These are phyloP conservation scores for Populus tremula DNA, from an alignment of 345 rosid genomes.

Conservation along the genomic window DNA sequence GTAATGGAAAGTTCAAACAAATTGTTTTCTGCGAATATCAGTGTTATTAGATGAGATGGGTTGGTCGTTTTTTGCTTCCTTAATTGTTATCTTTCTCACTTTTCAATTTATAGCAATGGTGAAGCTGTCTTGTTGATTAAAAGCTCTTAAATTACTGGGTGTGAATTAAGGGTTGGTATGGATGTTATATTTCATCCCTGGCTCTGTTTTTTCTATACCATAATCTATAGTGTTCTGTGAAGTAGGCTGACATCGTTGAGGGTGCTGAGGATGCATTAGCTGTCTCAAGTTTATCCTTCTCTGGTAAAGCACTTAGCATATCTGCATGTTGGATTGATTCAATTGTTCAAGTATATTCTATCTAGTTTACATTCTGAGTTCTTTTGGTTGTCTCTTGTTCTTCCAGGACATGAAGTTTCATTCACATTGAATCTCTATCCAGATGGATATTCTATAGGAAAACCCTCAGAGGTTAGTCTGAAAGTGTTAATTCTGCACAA, in stretches of 20 bases:
- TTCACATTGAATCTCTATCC: constrained; percentile 65
- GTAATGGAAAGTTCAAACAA: neutral
- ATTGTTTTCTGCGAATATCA: neutral
- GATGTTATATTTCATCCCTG: neutral
- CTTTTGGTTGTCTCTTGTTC: constrained; percentile 22
- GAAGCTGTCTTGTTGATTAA: neutral
- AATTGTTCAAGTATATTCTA: constrained; percentile 3
- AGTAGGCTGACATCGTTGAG: constrained; percentile 41
- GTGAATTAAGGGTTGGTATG: neutral
- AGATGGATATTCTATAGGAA: constrained; percentile 75
- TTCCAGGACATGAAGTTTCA: constrained; percentile 72
- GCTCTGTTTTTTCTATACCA: neutral
- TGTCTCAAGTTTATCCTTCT: constrained; percentile 27
- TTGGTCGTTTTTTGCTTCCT: neutral
- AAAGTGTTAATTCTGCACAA: constrained; percentile 6
- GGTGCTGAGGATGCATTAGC: constrained; percentile 29
- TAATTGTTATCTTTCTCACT: too few species aligned
- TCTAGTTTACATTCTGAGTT: neutral
- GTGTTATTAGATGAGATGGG: neutral
- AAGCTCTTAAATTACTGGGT: neutral
- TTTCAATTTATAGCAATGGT: neutral
- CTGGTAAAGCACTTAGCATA: constrained; percentile 26
- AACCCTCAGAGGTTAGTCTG: constrained; percentile 68
- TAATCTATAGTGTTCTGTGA: constrained; percentile 24
- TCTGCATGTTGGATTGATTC: constrained; percentile 38